phyloP scores from a whole-genome alignment of 2,329 filamentous ascomycete genomes.

The Dendryphion nanum region DNA sequence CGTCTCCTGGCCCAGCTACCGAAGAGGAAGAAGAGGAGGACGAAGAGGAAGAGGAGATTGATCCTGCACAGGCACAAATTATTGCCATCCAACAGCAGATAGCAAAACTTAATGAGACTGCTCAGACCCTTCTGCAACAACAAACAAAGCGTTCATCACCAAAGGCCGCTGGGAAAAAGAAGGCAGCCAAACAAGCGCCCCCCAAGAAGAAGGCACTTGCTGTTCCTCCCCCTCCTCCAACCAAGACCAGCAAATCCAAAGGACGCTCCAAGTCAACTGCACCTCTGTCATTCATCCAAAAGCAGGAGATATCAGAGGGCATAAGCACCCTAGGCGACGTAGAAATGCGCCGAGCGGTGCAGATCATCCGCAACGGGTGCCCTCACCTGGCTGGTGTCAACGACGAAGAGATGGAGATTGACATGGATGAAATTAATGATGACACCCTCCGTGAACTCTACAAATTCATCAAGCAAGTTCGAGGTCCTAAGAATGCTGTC shows the following conservation, averaged over 20 bases:
- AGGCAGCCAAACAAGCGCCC: conserved; percentile 33
- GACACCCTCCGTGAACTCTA: conserved; percentile 57
- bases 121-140: conserved; percentile 52
- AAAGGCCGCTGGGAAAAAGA: conserved; percentile 47
- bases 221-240: conserved; percentile 25
- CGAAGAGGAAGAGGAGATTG: conserved; percentile 56
- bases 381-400: conserved; percentile 61
- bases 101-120: conserved; percentile 63
- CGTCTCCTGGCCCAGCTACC: conserved; percentile 65
- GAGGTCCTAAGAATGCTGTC: conserved; percentile 38
- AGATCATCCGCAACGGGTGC: conserved; percentile 85
- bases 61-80: conserved; percentile 43
- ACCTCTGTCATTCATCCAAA: conserved; percentile 74
- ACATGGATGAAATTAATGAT: conserved; percentile 59
- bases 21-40: conserved; percentile 70
- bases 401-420: conserved; percentile 63
- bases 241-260: conserved; percentile 44
- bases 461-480: conserved; percentile 50
- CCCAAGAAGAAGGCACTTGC: conserved; percentile 29
- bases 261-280: conserved; percentile 56
- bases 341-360: conserved; percentile 77
- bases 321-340: conserved; percentile 76
- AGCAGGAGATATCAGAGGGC: conserved; percentile 84
- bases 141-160: conserved; percentile 56
- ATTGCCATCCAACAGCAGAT: conserved; percentile 64